Evolutionary conservation across 768 basidiomycete genomes (phyloP), one percentile per base, ranked within the genome.

Genomic region (Asterophora lycoperdoides): DNA sequence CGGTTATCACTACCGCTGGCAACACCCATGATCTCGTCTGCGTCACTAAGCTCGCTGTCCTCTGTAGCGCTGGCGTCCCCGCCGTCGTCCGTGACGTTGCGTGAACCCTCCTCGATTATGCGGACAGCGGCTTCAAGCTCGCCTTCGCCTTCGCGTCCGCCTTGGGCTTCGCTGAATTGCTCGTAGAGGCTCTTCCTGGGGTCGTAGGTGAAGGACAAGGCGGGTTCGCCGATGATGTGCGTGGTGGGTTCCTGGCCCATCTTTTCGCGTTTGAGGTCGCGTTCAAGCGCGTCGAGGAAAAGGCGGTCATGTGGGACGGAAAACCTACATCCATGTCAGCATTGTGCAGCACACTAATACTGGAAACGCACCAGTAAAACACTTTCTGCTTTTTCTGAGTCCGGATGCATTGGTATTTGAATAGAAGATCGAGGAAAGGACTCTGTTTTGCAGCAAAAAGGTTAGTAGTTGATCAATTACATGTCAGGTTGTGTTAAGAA

Each of bases 351-450:
- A 38, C 6, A 9, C 14, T 9, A 10, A 9, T 23, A 17, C 10
- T 38, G 44, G 48, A 14, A 19, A 71, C 84, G 46, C 56, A 90
- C 93, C 94, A 97, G 66, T 90, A 96, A 63, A 96, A 97, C n/a
- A 97, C 94, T 66, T 97, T 93, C 72, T 95, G 94, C 71, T 96
- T 97, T 78, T 96, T 97, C 66, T 97, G 94, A 1, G 94, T 97
- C 33, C 94, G 83, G 56, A 97, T 96, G 64, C 93, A 95, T 63
- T 94, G 92, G 59, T 89, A 93, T 66, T 94, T 93, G 81, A 96
- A 96, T 8, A 97, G 71, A 20, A 94, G 77, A 58, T 97, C 94
- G 14, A 97, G 75, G 70, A 97, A 94, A 0, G 89, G 86, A 39
- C 90, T 89, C 93, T 95, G 60, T 11, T 19, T 23, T 23, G n/a